Evolutionary conservation across 2,329 filamentous ascomycete species (phyloP).

Genomic region (Lecanicillium sp.): DNA sequence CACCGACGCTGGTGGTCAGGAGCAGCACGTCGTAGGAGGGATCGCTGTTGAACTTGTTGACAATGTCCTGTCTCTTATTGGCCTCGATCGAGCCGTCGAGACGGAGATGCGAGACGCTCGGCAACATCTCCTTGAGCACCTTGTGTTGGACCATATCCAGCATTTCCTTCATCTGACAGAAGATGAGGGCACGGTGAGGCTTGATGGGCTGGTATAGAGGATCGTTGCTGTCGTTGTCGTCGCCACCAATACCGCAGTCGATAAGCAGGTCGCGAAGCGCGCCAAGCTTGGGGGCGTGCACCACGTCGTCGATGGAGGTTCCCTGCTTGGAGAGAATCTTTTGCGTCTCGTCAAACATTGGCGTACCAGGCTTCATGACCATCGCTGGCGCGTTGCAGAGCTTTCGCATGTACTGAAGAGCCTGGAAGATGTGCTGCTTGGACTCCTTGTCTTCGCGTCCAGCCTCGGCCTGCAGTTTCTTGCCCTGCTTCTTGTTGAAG

Average conservation of each 20-base stretch:
- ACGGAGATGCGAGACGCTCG: slow-evolving; percentile 86
- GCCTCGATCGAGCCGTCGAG: slow-evolving; percentile 91
- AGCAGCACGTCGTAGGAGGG: slow-evolving; percentile 93
- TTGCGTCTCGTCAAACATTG: slow-evolving; percentile 83
- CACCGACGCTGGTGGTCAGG: slow-evolving; percentile 90
- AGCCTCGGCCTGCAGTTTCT: slow-evolving; percentile 77
- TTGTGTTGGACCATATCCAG: slow-evolving; percentile 96
- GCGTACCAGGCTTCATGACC: slow-evolving; percentile 91
- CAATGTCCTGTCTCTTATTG: slow-evolving; percentile 90
- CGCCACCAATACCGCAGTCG: slow-evolving; percentile 93
- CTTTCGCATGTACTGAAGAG: slow-evolving; percentile 98
- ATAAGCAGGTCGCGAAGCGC: slow-evolving; percentile 88
- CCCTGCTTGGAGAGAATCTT: slow-evolving; percentile 70
- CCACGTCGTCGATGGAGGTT: slow-evolving; percentile 75
- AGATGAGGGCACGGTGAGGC: slow-evolving; percentile 90
- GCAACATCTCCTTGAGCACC: slow-evolving; percentile 84
- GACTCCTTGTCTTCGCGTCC: slow-evolving; percentile 82
- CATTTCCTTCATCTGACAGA: slow-evolving; percentile 99
- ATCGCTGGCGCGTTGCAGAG: slow-evolving; percentile 95
- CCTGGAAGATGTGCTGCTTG: slow-evolving; percentile 98
- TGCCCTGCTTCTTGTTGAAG: slow-evolving; percentile 89
- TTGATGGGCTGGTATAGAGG: slow-evolving; percentile 76
- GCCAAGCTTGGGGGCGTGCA: slow-evolving; percentile 86
- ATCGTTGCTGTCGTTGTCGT: slow-evolving; percentile 54
- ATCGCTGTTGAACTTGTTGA: slow-evolving; percentile 98